Evolutionary conservation across 2,329 filamentous ascomycete genomes (phyloP).

Genomic region (Exutisphaerella laricina): DNA sequence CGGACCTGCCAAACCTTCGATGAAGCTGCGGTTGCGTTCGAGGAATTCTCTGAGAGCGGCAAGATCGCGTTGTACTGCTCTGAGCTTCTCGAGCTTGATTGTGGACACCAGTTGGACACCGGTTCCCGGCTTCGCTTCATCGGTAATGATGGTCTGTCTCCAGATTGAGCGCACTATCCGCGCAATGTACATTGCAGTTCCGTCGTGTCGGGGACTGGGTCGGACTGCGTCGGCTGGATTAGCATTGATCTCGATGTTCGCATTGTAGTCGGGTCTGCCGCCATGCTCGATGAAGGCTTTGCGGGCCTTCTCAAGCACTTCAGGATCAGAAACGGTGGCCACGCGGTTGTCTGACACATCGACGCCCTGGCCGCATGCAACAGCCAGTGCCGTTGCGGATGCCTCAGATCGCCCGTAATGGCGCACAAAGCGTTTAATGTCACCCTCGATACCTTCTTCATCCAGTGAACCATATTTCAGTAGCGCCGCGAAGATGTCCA

Average conservation of each 20-base stretch:
- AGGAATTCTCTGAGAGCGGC: slow-evolving; percentile 76
- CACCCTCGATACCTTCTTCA: slow-evolving; percentile 73
- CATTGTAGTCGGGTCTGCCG: slow-evolving; percentile 76
- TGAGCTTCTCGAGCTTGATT: slow-evolving; percentile 62
- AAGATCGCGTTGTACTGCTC: slow-evolving; percentile 71
- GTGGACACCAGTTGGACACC: slow-evolving; percentile 59
- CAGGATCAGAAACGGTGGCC: slow-evolving; percentile 69
- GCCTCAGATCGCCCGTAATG: slow-evolving; percentile 85
- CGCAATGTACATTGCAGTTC: slow-evolving; percentile 79
- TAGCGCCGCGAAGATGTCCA: slow-evolving; percentile 84
- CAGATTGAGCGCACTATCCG: slow-evolving; percentile 85
- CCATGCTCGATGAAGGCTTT: slow-evolving; percentile 89
- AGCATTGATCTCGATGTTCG: slow-evolving; percentile 49
- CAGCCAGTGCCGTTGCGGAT: slow-evolving; percentile 82
- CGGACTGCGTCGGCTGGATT: slow-evolving; percentile 74
- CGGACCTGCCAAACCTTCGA: slow-evolving; percentile 88
- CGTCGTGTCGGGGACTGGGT: slow-evolving; percentile 83
- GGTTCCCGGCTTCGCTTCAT: slow-evolving; percentile 52
- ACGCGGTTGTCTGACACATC: slow-evolving; percentile 70
- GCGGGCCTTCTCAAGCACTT: slow-evolving; percentile 77
- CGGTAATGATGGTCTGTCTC: slow-evolving; percentile 67
- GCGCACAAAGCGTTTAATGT: slow-evolving; percentile 76
- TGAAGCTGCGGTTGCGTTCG: slow-evolving; percentile 79
- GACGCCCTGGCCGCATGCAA: slow-evolving; percentile 88
- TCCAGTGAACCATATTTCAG: slow-evolving; percentile 60